Percentiles rank a stretch among this genome's conserved stretches.
These are phyloP conservation scores for Mucor indicus DNA, from an alignment of 371 early-diverging fungal genomes.

Conservation along the genomic window DNA sequence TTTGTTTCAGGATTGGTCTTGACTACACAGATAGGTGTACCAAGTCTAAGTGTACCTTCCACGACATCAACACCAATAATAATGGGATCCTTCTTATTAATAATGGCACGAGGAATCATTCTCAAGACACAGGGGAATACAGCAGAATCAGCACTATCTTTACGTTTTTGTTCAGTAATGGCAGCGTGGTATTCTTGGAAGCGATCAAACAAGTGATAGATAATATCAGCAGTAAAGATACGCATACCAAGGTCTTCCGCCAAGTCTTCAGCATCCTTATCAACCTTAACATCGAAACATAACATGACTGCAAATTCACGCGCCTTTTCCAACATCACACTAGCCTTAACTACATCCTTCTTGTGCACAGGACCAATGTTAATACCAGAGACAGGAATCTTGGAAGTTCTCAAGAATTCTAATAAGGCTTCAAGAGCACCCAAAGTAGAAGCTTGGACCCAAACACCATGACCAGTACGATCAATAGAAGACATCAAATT, in stretches of 20 bases:
- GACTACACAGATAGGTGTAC: constrained; percentile 96
- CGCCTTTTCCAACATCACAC: constrained; percentile 91
- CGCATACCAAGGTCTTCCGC: constrained; percentile 93
- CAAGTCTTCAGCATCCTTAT: constrained; percentile 93
- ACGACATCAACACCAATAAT: constrained; percentile 97
- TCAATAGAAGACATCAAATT: constrained; percentile 79
- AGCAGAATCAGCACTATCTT: constrained; percentile 85
- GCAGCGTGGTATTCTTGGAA: constrained; percentile 84
- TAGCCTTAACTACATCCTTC: constrained; percentile 95
- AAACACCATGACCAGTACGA: constrained; percentile 93
- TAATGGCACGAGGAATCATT: constrained; percentile 94
- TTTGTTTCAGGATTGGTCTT: constrained; percentile 76
- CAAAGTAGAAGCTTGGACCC: constrained; percentile 98
- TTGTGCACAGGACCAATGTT: constrained; percentile 99
- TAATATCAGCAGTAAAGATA: constrained; percentile 98
- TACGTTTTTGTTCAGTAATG: constrained; percentile 82
- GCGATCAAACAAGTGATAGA: constrained; percentile 99
- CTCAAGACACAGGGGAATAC: constrained; percentile 96
- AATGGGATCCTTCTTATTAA: constrained; percentile 97
- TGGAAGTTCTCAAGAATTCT: constrained; percentile 89
- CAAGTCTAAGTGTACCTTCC: constrained; percentile 90
- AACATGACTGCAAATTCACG: constrained; percentile 93
- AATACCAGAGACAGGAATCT: constrained; percentile 97
- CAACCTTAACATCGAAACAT: constrained; percentile 99
- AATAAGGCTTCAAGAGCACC: constrained; percentile 99